Base-by-base conservation (phyloP, 331 rosid genomes). In the Pyrus hybrid region DNA sequence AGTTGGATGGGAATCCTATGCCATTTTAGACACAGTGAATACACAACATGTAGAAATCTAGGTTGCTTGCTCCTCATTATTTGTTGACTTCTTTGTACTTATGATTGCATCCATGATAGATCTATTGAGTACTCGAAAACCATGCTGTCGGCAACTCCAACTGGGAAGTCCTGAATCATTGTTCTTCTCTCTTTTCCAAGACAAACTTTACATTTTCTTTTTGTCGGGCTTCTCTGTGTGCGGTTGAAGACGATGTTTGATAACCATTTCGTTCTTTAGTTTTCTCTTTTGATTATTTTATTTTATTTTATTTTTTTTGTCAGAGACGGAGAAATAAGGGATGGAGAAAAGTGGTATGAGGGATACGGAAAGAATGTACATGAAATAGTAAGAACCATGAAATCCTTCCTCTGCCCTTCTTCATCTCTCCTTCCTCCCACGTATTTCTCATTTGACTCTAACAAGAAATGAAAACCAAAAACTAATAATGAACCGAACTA, bases 1-100 rank as follows among this genome's bases (percentile, higher is more conserved):
- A 73, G 65, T 70, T 84, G 87, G 76, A 67, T 64, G 74, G 88
- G 96, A 77, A 92, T 88, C 97, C 93, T 60, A 90, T 92, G 93
- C 79, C 85, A 66, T 37, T 73, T 37, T 37, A 37, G 45, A 37
- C 45, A 37, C 13, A 37, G 45, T 37, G 45, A 37, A 37, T 3
- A 37, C 45, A 37, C 8, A 16, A 35, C 57, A 17, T 51, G 57
- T 51, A 51, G 45, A 37, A 37, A 37, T 37, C 45, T 37, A 37
- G 45, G 45, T 10, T 37, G 45, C 13, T 57, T 79, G 76, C 78
- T 83, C 78, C 73, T 86, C 82, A 89, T 86, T 85, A 65, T 80
- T 77, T 53, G 71, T 87, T 90, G 96, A 92, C 90, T 88, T 90
- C 89, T 82, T 72, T 71, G 47, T 10, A 62, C 85, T 67, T 72